A percentile compares a stretch with the other conserved stretches of the same genome.
phyloP scores from a whole-genome alignment of 768 basidiomycete genomes.

The Russula lepida region DNA sequence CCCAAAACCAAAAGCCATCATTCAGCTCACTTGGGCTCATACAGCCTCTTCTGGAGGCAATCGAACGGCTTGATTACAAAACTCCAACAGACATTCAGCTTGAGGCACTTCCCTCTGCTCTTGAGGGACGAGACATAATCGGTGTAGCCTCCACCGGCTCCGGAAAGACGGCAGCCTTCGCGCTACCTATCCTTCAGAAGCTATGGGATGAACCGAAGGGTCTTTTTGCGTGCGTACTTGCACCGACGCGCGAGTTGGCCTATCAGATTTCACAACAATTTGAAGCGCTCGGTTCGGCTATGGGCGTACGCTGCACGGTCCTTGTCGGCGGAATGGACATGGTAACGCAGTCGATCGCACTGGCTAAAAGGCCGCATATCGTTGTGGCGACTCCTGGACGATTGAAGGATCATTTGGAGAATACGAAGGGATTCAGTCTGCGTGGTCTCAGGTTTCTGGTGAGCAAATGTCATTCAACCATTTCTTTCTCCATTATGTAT shows the following conservation, averaged over 20 bases:
- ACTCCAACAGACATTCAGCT: slow-evolving; percentile 87
- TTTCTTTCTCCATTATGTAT: neutral
- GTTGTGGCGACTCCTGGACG: slow-evolving; percentile 94
- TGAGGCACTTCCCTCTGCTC: slow-evolving; percentile 76
- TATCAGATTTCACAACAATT: slow-evolving; percentile 98
- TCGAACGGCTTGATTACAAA: slow-evolving; percentile 73
- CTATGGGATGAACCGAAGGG: slow-evolving; percentile 94
- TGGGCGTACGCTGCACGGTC: slow-evolving; percentile 86
- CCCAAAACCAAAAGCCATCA: slow-evolving; percentile 32
- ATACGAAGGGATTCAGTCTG: slow-evolving; percentile 93
- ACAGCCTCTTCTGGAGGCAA: slow-evolving; percentile 78
- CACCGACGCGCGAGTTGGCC: slow-evolving; percentile 96
- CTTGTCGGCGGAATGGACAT: slow-evolving; percentile 95
- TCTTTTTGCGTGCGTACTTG: slow-evolving; percentile 86
- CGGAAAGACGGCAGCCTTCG: slow-evolving; percentile 97
- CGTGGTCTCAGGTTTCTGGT: slow-evolving; percentile 83
- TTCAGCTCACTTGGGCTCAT: slow-evolving; percentile 87
- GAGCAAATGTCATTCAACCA: slow-evolving; percentile 24
- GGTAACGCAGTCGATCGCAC: slow-evolving; percentile 81
- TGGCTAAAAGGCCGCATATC: slow-evolving; percentile 91
- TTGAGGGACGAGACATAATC: slow-evolving; percentile 91
- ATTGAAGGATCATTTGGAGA: slow-evolving; percentile 87
- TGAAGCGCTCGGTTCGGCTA: slow-evolving; percentile 80
- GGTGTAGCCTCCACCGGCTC: slow-evolving; percentile 97
- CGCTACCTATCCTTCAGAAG: slow-evolving; percentile 90